These are phyloP conservation scores for Neoarthrinium moseri DNA, from an alignment of 2,329 filamentous ascomycete species.

Conservation along the genomic window DNA sequence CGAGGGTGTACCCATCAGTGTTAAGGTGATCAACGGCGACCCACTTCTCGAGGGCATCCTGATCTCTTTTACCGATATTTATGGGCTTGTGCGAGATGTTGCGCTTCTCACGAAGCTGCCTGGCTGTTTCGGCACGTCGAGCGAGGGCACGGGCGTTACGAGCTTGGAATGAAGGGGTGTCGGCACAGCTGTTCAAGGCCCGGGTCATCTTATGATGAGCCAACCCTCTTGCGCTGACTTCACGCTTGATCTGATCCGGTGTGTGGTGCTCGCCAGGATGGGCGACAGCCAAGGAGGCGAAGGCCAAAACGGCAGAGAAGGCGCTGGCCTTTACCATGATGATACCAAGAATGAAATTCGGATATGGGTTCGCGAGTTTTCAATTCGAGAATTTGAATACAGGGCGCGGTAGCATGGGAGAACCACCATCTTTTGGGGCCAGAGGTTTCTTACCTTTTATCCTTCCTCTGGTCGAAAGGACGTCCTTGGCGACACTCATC, in stretches of 20 bases:
- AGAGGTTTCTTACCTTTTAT: too few relatives aligned
- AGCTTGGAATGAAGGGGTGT: neutral
- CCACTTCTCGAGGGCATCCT: neutral
- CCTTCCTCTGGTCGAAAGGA: too few relatives aligned
- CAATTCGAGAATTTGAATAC: too few relatives aligned
- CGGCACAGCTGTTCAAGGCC: neutral
- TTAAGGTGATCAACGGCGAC: neutral
- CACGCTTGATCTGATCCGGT: slow-evolving; percentile 5
- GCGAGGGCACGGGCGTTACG: neutral
- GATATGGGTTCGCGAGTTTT: too few relatives aligned
- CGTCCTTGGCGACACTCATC: too few relatives aligned
- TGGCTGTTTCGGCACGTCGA: neutral
- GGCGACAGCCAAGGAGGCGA: slow-evolving; percentile 7
- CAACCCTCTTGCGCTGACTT: neutral
- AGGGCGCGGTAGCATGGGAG: too few relatives aligned
- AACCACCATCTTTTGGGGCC: too few relatives aligned
- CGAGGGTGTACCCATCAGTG: slow-evolving; percentile 29
- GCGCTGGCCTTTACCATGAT: slow-evolving; percentile 2
- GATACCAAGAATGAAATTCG: too few relatives aligned
- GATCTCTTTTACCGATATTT: neutral
- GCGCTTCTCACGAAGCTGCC: slow-evolving; percentile 1
- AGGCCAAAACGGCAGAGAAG: neutral
- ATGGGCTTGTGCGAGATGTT: neutral
- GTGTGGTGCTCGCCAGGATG: slow-evolving; percentile 7
- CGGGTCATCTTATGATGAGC: neutral